phyloP scores from a whole-genome alignment of 2,329 filamentous ascomycete species.

The Cladophialophora carrionii region DNA sequence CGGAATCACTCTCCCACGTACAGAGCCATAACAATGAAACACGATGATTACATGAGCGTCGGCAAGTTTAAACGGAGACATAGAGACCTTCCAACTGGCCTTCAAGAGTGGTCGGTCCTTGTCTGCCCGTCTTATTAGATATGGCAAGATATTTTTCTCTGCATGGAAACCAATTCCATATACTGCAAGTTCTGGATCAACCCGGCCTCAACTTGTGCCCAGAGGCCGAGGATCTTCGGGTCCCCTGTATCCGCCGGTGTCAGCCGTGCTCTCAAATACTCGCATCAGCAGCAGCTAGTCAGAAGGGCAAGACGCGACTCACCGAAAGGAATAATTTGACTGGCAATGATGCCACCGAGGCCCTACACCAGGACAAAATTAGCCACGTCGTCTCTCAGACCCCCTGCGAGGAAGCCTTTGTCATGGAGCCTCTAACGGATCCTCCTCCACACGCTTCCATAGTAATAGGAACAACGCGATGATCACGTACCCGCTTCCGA shows the following conservation, averaged over 20 bases:
- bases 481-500: conserved; percentile 53
- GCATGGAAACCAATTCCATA: not conserved
- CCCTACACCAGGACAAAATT: conserved; percentile 27
- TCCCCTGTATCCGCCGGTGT: conserved; percentile 25
- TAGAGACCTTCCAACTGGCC: not conserved
- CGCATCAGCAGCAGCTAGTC: not conserved
- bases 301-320: conserved; percentile 12
- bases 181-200: conserved; percentile 29
- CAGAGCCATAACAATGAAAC: not conserved
- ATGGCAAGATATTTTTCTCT: not conserved
- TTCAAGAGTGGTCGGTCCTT: not conserved
- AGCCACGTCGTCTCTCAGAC: not conserved
- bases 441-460: not conserved
- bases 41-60: not conserved
- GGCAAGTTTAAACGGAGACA: not conserved
- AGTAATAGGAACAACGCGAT: not conserved
- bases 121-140: not conserved
- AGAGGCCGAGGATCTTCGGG: conserved; percentile 36
- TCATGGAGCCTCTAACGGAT: not conserved
- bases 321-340: conserved; percentile 38
- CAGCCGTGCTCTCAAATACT: not conserved
- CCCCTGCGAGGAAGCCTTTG: not conserved
- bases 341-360: conserved; percentile 38
- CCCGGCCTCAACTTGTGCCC: conserved; percentile 37
- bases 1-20: not conserved